Evolutionary conservation across 2,329 filamentous ascomycete genomes (phyloP).

Genomic region (Trichoderma atrobrunneum): DNA sequence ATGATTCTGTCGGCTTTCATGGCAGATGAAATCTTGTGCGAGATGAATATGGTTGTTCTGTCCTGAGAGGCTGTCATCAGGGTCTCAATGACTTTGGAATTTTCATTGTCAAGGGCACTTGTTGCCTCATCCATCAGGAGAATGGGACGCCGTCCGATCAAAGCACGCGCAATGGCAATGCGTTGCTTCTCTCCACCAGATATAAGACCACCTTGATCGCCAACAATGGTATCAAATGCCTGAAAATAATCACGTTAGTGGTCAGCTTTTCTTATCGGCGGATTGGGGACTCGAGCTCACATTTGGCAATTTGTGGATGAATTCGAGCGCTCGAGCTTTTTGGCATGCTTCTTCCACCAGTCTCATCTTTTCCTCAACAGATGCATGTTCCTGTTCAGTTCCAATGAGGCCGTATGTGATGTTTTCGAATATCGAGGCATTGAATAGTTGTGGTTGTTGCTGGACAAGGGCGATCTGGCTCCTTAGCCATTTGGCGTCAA

Average conservation of each 20-base stretch:
- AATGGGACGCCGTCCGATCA: background rate
- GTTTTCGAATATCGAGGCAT: conserved; percentile 52
- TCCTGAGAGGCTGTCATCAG: background rate
- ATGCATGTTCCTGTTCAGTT: conserved; percentile 35
- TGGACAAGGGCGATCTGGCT: conserved; percentile 15
- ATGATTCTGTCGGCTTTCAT: background rate
- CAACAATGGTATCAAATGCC: conserved; percentile 61
- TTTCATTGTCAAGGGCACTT: background rate
- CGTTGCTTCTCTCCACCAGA: conserved; percentile 60
- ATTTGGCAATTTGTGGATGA: conserved; percentile 48
- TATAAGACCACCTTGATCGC: conserved; percentile 64
- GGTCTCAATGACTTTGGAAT: background rate
- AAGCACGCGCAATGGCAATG: background rate
- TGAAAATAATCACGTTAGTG: conserved; percentile 16
- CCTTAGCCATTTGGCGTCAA: background rate
- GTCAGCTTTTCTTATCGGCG: background rate
- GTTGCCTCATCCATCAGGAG: background rate
- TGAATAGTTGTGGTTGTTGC: conserved; percentile 54
- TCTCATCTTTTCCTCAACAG: conserved; percentile 42
- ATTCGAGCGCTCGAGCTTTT: conserved; percentile 52
- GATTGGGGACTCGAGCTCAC: conserved; percentile 13
- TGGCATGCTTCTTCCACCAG: conserved; percentile 48
- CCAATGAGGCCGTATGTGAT: conserved; percentile 47
- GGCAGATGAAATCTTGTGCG: background rate
- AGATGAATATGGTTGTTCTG: background rate